These are phyloP conservation scores for Sabuloglossum arenarium DNA, from an alignment of 495 filamentous ascomycete species.

Conservation along the genomic window DNA sequence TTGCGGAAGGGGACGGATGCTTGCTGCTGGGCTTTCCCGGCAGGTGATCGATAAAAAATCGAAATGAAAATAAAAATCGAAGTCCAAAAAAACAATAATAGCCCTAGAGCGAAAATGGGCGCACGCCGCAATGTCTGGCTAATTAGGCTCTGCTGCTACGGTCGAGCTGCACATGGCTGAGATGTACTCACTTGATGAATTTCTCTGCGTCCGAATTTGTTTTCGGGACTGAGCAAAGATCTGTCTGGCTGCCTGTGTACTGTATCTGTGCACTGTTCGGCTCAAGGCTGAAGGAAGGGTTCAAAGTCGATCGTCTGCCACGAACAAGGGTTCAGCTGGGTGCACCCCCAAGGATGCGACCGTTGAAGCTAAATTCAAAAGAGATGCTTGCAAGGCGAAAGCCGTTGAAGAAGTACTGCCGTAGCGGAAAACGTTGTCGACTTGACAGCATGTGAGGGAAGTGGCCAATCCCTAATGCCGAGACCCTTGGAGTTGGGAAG, in stretches of 20 bases:
- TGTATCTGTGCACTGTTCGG: too few relatives aligned
- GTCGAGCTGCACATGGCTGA: too few relatives aligned
- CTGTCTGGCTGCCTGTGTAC: too few relatives aligned
- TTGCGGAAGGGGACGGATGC: background rate
- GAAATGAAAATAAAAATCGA: background rate
- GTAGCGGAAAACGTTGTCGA: background rate
- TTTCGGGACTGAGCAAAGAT: background rate
- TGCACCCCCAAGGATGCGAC: too few relatives aligned
- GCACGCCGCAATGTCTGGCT: background rate
- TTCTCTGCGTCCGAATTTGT: too few relatives aligned
- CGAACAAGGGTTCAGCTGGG: too few relatives aligned
- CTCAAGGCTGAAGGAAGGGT: too few relatives aligned
- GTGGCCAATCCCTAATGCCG: background rate
- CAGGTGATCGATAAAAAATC: background rate
- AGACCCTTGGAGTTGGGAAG: background rate
- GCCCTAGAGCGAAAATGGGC: background rate
- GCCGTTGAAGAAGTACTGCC: background rate
- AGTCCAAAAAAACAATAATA: background rate
- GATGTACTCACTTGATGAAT: too few relatives aligned
- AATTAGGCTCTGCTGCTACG: background rate
- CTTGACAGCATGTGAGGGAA: background rate
- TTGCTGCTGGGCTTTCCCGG: background rate
- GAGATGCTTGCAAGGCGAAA: background rate
- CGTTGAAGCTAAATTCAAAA: background rate
- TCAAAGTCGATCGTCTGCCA: too few relatives aligned